phyloP scores from a whole-genome alignment of 352 stramenopile genomes.

The Pythium brassicae region DNA sequence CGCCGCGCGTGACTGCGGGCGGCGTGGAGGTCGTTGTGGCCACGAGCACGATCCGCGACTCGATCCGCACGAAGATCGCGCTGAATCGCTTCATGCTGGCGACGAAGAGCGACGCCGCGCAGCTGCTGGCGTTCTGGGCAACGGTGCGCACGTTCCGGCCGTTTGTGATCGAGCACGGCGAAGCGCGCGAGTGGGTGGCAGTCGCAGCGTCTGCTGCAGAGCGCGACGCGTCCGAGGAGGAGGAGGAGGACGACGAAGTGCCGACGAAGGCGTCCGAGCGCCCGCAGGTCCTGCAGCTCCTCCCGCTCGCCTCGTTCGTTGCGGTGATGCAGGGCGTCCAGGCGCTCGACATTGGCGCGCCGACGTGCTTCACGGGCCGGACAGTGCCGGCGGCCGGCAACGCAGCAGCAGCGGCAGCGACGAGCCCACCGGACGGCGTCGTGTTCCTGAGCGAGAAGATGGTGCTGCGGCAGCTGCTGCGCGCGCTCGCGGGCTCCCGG shows the following conservation, averaged over 20 bases:
- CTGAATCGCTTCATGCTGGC: conserved; percentile 24
- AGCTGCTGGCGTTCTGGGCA: conserved; percentile 27
- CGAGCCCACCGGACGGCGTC: neutral
- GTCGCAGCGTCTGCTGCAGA: neutral
- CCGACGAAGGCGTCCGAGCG: neutral
- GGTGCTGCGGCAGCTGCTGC: conserved; percentile 11
- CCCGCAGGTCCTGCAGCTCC: conserved; percentile 27
- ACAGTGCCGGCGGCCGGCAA: neutral
- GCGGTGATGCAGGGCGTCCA: conserved; percentile 8
- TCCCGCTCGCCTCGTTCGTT: conserved; percentile 29
- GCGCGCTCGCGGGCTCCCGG: neutral
- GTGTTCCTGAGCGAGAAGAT: conserved; percentile 14
- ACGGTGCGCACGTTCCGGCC: conserved; percentile 21
- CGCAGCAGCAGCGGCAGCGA: neutral
- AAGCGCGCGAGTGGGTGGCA: neutral
- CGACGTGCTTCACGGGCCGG: conserved; percentile 22
- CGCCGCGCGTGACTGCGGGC: neutral
- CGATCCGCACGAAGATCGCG: conserved; percentile 13
- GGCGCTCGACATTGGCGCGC: conserved; percentile 12
- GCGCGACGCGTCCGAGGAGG: conserved; percentile 11
- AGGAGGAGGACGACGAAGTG: neutral
- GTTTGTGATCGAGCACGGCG: conserved; percentile 19
- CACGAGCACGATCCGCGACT: conserved; percentile 5
- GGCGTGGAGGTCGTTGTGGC: conserved; percentile 5
- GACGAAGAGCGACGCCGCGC: conserved; percentile 1